Conservation (phyloP, 495 filamentous ascomycete species). For the Xylaria intraflava region DNA sequence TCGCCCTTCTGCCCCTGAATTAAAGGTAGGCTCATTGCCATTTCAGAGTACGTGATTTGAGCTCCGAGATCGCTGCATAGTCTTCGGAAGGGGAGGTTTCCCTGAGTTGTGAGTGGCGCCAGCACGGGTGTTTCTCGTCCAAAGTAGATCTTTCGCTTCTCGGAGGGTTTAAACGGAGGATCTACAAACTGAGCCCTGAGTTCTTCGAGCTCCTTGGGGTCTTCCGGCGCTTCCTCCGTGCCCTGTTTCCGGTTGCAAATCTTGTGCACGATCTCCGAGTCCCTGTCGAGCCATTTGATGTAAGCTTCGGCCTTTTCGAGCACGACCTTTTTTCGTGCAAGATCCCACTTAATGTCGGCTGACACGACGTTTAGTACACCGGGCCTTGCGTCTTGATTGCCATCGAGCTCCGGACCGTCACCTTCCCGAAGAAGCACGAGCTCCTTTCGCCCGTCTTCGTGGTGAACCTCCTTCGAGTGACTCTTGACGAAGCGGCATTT, state of each 20-base stretch:
- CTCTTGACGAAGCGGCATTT: constrained; percentile 82
- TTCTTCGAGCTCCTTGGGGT: constrained; percentile 46
- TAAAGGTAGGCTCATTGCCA: constrained; percentile 88
- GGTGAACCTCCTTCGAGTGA: constrained; percentile 69
- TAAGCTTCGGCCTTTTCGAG: constrained; percentile 70
- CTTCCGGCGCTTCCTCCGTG: constrained; percentile 32
- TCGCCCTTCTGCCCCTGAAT: constrained; percentile 87
- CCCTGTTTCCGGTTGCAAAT: constrained; percentile 39
- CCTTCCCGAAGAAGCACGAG: constrained; percentile 55
- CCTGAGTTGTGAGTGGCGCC: constrained; percentile 83
- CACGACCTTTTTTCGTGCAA: constrained; percentile 58
- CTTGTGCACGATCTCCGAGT: constrained; percentile 50
- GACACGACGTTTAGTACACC: constrained; percentile 71
- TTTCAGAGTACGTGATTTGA: constrained; percentile 93
- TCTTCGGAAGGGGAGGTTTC: constrained; percentile 92
- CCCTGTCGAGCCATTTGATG: constrained; percentile 62
- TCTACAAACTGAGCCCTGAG: constrained; percentile 73
- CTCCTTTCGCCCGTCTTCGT: constrained; percentile 72
- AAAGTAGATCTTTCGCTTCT: constrained; percentile 90
- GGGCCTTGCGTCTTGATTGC: constrained; percentile 29
- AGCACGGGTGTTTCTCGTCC: constrained; percentile 86
- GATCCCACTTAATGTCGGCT: constrained; percentile 55
- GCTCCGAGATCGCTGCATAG: constrained; percentile 87
- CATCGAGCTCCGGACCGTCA: constrained; percentile 15
- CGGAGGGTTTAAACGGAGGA: constrained; percentile 79